Evolutionary conservation across 2,329 filamentous ascomycete species (phyloP).

Genomic region (Xylariaceae sp.): DNA sequence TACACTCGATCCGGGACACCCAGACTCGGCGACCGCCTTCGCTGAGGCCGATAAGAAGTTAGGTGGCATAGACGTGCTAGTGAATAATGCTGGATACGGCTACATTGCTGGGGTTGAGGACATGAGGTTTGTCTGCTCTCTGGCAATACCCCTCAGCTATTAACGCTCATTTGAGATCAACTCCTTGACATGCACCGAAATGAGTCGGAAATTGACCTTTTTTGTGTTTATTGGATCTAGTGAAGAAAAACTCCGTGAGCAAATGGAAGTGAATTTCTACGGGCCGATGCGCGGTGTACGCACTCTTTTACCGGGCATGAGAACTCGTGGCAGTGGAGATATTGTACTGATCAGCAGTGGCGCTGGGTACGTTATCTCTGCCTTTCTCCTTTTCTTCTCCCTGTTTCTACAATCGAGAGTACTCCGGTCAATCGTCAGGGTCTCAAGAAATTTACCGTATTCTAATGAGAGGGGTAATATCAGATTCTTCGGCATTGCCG

Average conservation of each 20-base stretch:
- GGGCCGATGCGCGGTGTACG: slow-evolving; percentile 46
- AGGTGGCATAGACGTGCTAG: slow-evolving; percentile 11
- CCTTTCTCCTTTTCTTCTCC: not conserved
- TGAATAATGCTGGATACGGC: slow-evolving; percentile 27
- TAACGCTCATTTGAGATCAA: too few relatives aligned
- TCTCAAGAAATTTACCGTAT: too few relatives aligned
- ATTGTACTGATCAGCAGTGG: slow-evolving; percentile 20
- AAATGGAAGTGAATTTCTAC: slow-evolving; percentile 52
- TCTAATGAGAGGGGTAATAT: not conserved
- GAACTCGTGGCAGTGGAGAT: slow-evolving; percentile 6
- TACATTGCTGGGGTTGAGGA: slow-evolving; percentile 29
- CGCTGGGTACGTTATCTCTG: slow-evolving; percentile 12
- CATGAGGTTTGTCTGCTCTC: slow-evolving; percentile 18
- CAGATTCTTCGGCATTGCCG: slow-evolving; percentile 17
- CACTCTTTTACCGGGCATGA: slow-evolving; percentile 26
- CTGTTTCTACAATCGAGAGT: not conserved
- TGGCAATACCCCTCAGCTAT: too few relatives aligned
- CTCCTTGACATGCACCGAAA: not conserved
- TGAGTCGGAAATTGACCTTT: slow-evolving; percentile 5
- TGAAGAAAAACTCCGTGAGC: slow-evolving; percentile 33
- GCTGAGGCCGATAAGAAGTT: slow-evolving; percentile 14
- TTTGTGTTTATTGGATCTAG: slow-evolving; percentile 9
- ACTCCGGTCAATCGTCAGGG: too few relatives aligned
- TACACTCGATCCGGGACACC: slow-evolving; percentile 24
- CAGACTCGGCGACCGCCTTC: slow-evolving; percentile 20